These are phyloP conservation scores for Aureoboletus auriporus DNA, from an alignment of 768 basidiomycete species.

Conservation along the genomic window DNA sequence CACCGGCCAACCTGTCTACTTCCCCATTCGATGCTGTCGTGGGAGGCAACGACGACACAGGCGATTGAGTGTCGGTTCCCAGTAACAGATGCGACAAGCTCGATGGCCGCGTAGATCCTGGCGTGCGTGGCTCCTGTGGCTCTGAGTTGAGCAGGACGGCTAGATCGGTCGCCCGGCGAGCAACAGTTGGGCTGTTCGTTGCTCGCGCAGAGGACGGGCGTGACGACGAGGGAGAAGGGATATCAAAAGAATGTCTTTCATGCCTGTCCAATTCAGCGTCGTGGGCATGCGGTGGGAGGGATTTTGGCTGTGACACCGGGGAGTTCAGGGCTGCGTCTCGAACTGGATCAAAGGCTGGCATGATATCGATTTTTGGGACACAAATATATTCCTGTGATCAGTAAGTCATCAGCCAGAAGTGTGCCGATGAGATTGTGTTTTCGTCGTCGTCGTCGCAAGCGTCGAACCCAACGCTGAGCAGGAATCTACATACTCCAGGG, in stretches of 20 bases:
- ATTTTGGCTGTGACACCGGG: conserved; percentile 48
- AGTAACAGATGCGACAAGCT: conserved; percentile 40
- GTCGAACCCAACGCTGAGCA: background rate
- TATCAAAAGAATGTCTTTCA: conserved; percentile 25
- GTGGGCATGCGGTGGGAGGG: conserved; percentile 27
- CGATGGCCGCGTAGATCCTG: conserved; percentile 38
- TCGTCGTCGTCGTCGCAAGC: conserved; percentile 9
- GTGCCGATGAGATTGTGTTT: background rate
- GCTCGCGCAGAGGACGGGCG: conserved; percentile 33
- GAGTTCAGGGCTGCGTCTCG: conserved; percentile 84
- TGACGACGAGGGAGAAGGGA: conserved; percentile 36
- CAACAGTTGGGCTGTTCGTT: conserved; percentile 43
- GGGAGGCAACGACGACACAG: conserved; percentile 14
- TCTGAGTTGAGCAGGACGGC: conserved; percentile 71
- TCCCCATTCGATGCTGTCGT: conserved; percentile 18
- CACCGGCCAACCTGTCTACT: conserved; percentile 21
- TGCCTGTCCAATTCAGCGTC: conserved; percentile 26
- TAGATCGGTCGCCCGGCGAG: conserved; percentile 71
- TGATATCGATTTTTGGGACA: background rate
- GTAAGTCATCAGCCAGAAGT: conserved; percentile 10
- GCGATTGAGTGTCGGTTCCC: conserved; percentile 24
- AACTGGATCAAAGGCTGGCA: conserved; percentile 74
- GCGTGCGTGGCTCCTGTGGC: conserved; percentile 36
- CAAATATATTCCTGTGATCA: conserved; percentile 5
- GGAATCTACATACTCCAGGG: background rate